Conservation (phyloP, 78 protist genomes). For the Acrasis kona region DNA sequence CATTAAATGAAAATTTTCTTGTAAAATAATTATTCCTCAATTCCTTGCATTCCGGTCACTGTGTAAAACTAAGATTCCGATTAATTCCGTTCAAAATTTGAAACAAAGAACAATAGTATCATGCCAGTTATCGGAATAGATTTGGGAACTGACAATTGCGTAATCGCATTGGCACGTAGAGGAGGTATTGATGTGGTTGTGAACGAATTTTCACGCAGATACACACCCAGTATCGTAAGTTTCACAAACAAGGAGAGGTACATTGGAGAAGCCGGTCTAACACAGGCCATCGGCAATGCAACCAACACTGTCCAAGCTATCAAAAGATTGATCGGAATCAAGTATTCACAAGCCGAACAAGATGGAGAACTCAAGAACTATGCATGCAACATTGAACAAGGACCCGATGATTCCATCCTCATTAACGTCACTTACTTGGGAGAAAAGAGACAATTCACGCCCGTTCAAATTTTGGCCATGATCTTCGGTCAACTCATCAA, state of each 20-base stretch:
- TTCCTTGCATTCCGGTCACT: no score
- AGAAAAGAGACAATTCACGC: constrained; percentile 38
- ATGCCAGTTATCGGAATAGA: constrained; percentile 71
- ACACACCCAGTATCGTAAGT: constrained; percentile 55
- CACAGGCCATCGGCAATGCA: constrained; percentile 36
- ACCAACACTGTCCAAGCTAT: constrained; percentile 66
- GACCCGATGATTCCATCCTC: constrained; percentile 12
- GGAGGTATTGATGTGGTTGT: constrained; percentile 81
- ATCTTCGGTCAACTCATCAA: constrained; percentile 47
- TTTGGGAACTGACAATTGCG: constrained; percentile 47
- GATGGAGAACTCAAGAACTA: constrained; percentile 7
- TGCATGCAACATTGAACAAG: not conserved
- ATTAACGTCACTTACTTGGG: constrained; percentile 35
- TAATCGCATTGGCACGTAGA: constrained; percentile 65
- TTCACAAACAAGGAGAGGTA: constrained; percentile 3
- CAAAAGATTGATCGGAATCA: constrained; percentile 69
- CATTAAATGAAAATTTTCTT: no score
- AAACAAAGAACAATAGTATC: not conserved
- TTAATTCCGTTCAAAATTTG: not conserved
- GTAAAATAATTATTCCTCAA: no score
- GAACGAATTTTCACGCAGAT: constrained; percentile 70
- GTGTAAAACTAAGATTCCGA: no score
- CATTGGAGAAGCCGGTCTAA: constrained; percentile 12
- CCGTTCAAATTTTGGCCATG: constrained; percentile 69
- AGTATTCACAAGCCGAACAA: not conserved